phyloP scores from a whole-genome alignment of 2,329 filamentous ascomycete species.

The Beauveria asiatica region DNA sequence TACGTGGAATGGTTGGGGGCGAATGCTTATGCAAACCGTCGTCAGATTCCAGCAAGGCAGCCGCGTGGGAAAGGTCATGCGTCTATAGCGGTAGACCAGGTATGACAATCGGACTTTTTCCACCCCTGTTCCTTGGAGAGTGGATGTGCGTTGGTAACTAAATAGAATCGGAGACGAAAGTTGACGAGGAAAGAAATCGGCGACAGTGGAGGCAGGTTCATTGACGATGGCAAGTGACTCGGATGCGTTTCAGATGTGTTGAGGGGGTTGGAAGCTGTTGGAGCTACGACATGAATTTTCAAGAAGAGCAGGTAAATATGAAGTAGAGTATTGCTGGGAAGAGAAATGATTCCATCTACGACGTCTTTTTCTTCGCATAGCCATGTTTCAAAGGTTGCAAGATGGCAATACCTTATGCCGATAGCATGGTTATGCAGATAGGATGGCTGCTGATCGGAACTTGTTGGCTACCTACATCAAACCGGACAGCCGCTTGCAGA shows the following conservation, averaged over 20 bases:
- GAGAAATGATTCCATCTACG: neutral
- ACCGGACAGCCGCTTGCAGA: too few species aligned
- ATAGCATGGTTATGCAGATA: neutral
- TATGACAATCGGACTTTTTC: neutral
- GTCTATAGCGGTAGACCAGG: neutral
- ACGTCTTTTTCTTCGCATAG: neutral
- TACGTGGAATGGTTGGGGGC: neutral
- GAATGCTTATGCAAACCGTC: neutral
- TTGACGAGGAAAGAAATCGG: neutral
- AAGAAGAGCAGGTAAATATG: too few species aligned
- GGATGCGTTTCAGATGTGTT: conserved; percentile 6
- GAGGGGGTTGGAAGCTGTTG: neutral
- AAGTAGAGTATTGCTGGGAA: neutral
- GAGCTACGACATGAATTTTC: neutral
- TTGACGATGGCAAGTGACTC: neutral
- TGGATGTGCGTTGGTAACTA: too few species aligned
- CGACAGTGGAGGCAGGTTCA: neutral
- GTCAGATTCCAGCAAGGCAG: neutral
- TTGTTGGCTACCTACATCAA: neutral
- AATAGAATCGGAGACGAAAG: neutral
- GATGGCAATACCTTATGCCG: neutral
- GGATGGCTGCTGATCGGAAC: neutral
- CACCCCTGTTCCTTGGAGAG: too few species aligned
- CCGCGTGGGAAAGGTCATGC: neutral
- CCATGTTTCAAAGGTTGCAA: neutral